Conservation (phyloP, 306 rosid species). For the Cicer cuneatum region DNA sequence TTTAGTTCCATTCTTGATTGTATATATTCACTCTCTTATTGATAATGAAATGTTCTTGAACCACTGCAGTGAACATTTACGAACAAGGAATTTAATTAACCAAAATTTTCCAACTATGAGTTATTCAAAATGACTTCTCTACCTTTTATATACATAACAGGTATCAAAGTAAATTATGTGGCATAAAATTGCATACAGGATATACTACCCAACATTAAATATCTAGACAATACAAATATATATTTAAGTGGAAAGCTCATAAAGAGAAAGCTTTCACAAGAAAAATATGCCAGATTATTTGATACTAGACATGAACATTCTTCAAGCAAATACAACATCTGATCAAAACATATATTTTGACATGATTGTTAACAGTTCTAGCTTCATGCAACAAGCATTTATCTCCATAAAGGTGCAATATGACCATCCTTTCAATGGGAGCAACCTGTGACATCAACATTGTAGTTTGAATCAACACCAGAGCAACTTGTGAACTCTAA, state of each 20-base stretch:
- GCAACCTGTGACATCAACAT: conserved; percentile 60
- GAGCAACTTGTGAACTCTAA: conserved; percentile 8
- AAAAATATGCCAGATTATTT: conserved; percentile 38
- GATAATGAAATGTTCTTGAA: too few species aligned
- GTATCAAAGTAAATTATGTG: neutral
- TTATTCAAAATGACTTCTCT: conserved; percentile 12
- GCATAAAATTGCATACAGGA: conserved; percentile 26
- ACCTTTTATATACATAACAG: conserved; percentile 1
- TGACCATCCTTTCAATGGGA: conserved; percentile 92
- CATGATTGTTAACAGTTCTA: conserved; percentile 75
- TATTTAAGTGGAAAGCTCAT: conserved; percentile 8
- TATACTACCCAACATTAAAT: conserved; percentile 3
- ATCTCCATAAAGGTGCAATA: conserved; percentile 84
- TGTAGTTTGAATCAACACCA: conserved; percentile 30
- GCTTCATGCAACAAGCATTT: conserved; percentile 96
- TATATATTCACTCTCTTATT: too few species aligned
- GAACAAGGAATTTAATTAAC: neutral
- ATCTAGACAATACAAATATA: conserved; percentile 8
- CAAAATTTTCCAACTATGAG: conserved; percentile 1
- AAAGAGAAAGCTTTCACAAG: conserved; percentile 27
- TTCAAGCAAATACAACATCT: conserved; percentile 78
- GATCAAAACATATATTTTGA: conserved; percentile 86
- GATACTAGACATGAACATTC: conserved; percentile 37
- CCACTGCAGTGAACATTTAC: too few species aligned
- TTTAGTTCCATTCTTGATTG: too few species aligned